These are phyloP conservation scores for Leccinellum albellum DNA, from an alignment of 768 basidiomycete species.

Conservation along the genomic window DNA sequence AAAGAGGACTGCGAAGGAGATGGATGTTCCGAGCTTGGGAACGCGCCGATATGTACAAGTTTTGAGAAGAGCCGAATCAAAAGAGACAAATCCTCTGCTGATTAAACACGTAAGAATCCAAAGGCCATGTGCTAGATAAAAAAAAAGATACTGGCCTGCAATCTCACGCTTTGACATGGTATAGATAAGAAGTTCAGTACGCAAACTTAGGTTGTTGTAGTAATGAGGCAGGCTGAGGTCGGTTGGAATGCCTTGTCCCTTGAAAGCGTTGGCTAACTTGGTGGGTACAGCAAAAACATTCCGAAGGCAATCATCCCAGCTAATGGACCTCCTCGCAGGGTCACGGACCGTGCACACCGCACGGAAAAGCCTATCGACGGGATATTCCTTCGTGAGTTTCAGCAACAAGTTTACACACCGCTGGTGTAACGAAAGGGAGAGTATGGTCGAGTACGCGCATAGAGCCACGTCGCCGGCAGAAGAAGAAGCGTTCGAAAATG, in stretches of 20 bases:
- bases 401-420: slow-evolving; percentile 53
- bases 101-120: slow-evolving; percentile 25
- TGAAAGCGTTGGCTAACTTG: slow-evolving; percentile 74
- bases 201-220: slow-evolving; percentile 48
- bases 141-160: slow-evolving; percentile 39
- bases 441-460: slow-evolving; percentile 62
- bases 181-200: slow-evolving; percentile 50
- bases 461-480: slow-evolving; percentile 52
- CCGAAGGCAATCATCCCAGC: slow-evolving; percentile 78
- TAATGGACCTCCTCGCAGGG: slow-evolving; percentile 29
- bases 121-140: neutral
- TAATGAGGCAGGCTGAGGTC: slow-evolving; percentile 55
- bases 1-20: slow-evolving; percentile 69
- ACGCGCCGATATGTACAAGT: slow-evolving; percentile 64
- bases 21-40: slow-evolving; percentile 48
- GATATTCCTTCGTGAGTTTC: slow-evolving; percentile 56
- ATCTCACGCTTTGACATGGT: slow-evolving; percentile 36
- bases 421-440: slow-evolving; percentile 44
- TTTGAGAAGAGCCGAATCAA: slow-evolving; percentile 58
- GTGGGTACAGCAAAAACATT: slow-evolving; percentile 62
- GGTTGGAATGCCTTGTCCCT: slow-evolving; percentile 41
- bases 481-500: slow-evolving; percentile 47
- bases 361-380: slow-evolving; percentile 63
- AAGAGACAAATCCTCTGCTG: slow-evolving; percentile 31
- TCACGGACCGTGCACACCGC: slow-evolving; percentile 39